A percentile compares a stretch with the other conserved stretches of the same genome.
Conservation (phyloP, 768 basidiomycete genomes). For the Lactarius sanguifluus region DNA sequence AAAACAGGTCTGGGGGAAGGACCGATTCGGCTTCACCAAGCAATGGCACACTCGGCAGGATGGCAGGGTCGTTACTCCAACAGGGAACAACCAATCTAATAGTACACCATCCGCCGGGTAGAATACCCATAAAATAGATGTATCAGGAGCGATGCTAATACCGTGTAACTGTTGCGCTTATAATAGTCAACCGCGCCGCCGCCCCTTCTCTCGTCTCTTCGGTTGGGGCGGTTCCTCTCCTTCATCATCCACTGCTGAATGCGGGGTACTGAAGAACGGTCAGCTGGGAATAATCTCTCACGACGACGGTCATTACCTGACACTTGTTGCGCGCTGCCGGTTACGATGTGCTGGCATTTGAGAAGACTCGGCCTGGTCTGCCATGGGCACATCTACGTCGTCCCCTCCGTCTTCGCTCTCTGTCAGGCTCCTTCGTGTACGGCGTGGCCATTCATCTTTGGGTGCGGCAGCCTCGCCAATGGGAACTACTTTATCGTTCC, state of each 20-base stretch:
- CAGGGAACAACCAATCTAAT: slow-evolving; percentile 19
- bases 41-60: slow-evolving; percentile 42
- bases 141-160: neutral
- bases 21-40: slow-evolving; percentile 80
- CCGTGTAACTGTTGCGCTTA: neutral
- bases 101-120: slow-evolving; percentile 18
- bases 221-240: slow-evolving; percentile 42
- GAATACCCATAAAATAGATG: slow-evolving; percentile 9
- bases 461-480: slow-evolving; percentile 56
- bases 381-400: neutral
- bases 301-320: slow-evolving; percentile 1
- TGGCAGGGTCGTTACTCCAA: slow-evolving; percentile 43
- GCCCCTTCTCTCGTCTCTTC: slow-evolving; percentile 30
- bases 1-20: slow-evolving; percentile 83
- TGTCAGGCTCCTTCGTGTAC: slow-evolving; percentile 19
- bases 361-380: slow-evolving; percentile 12
- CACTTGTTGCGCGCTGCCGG: slow-evolving; percentile 13
- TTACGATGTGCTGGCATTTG: slow-evolving; percentile 10
- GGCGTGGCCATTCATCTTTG: slow-evolving; percentile 27
- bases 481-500: slow-evolving; percentile 46
- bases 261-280: slow-evolving; percentile 30
- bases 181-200: slow-evolving; percentile 20
- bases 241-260: slow-evolving; percentile 44
- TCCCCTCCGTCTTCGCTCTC: slow-evolving; percentile 56
- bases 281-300: neutral